Base-by-base conservation (phyloP, 257 asterid genomes). In the Solanum lignicaule region DNA sequence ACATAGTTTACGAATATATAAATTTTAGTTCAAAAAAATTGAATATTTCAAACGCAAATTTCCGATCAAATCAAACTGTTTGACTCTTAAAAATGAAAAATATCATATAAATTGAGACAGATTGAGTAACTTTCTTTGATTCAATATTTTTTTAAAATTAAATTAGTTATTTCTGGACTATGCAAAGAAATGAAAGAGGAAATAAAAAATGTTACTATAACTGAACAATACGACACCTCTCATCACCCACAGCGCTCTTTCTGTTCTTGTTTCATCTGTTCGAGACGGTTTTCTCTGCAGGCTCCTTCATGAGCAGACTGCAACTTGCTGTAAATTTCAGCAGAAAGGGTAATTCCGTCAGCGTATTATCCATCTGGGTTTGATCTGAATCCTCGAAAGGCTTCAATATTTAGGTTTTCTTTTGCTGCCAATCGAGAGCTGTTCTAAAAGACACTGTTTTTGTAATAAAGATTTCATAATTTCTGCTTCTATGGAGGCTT, bases 401-500 rank as follows among this genome's bases (percentile, higher is more conserved):
- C 7, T 27, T 21, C 46, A 36, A 10, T 7, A 20, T 86, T 68
- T 84, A 86, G 75, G 65, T 87, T 58, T 73, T 65, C 41, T 76
- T 87, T 36, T 74, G 13, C 25, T 27, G 25, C 25, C 62, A 25
- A n/a, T 39, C 25, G 86, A 73, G 69, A 14, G 87, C 89, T 33
- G 62, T 62, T 41, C 66, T 5, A 46, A 69, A 69, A 60, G 25
- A 35, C 66, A 32, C 41, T 73, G 65, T 84, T 69, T 84, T 73
- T 62, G 87, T 86, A 86, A 68, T 20, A 72, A 78, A 88, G 88
- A 81, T 87, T 72, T 72, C 75, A 62, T 41, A 89, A 83, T 86
- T 88, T 87, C 82, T 81, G 25, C 84, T 86, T 84, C 88, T 39
- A 97, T 97, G 98, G 99, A 97, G 92, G 94, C 95, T 92, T 97